These are phyloP conservation scores for Periconia digitata DNA, from an alignment of 2,329 filamentous ascomycete genomes.

Conservation along the genomic window DNA sequence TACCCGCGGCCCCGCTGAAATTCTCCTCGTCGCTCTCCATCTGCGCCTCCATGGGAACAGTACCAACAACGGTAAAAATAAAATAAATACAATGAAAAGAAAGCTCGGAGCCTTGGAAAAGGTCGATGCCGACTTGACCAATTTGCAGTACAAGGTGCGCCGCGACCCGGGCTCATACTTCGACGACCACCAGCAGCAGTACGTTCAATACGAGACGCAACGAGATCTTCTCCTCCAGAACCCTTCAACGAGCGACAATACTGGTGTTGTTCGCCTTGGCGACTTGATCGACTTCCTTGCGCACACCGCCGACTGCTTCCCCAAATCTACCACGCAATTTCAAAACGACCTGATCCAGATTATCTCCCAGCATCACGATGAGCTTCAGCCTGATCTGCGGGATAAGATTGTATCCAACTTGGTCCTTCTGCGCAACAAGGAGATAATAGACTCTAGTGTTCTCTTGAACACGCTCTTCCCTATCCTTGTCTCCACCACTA, in stretches of 20 bases:
- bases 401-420: conserved; percentile 94
- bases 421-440: conserved; percentile 84
- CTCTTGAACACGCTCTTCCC: conserved; percentile 93
- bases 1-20: conserved; percentile 9
- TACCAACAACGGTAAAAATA: neutral
- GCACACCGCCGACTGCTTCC: conserved; percentile 93
- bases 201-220: conserved; percentile 87
- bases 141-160: conserved; percentile 87
- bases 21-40: conserved; percentile 2
- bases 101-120: conserved; percentile 93
- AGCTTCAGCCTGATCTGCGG: conserved; percentile 79
- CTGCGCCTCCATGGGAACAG: neutral
- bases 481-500: conserved; percentile 86
- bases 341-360: conserved; percentile 80
- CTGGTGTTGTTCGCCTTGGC: conserved; percentile 79
- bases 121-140: conserved; percentile 74
- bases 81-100: conserved; percentile 67
- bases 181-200: conserved; percentile 85
- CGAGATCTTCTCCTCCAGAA: conserved; percentile 88
- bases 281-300: conserved; percentile 93
- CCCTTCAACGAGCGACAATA: conserved; percentile 74
- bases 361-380: conserved; percentile 77
- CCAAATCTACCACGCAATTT: conserved; percentile 74
- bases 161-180: conserved; percentile 87
- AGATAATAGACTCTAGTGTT: conserved; percentile 78